Conservation (phyloP, 2,329 filamentous ascomycete species). For the Apiospora marii region DNA sequence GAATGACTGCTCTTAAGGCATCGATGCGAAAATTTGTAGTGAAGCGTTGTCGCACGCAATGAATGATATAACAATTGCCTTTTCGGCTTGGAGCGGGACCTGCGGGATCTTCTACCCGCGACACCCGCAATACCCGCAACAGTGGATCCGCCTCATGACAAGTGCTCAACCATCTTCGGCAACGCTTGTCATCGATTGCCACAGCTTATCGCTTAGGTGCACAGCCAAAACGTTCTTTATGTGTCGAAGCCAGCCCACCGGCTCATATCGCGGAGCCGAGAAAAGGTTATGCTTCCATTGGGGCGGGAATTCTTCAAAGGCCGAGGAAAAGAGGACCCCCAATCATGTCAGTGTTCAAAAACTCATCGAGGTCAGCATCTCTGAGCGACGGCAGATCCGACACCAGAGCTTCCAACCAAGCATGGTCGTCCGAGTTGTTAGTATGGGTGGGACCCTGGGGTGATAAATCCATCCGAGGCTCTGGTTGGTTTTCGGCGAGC, state of each 20-base stretch:
- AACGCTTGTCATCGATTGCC: not conserved
- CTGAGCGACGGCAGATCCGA: constrained; percentile 9
- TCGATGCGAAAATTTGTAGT: not conserved
- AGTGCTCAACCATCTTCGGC: not conserved
- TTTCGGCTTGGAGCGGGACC: constrained; percentile 8
- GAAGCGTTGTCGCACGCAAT: not conserved
- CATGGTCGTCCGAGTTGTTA: not conserved
- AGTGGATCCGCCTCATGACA: not conserved
- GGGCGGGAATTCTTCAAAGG: not conserved
- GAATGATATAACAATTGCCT: not conserved
- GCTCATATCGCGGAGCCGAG: not conserved
- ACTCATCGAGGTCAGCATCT: constrained; percentile 18
- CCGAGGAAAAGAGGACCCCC: not conserved
- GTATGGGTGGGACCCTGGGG: no score
- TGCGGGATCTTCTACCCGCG: constrained; percentile 14
- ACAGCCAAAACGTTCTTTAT: no score
- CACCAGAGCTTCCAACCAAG: constrained; percentile 17
- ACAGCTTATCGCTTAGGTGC: not conserved
- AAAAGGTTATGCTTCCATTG: not conserved
- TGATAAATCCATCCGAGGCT: not conserved
- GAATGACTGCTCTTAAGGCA: no score
- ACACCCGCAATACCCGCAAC: not conserved
- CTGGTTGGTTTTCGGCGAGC: not conserved
- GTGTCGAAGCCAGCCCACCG: no score
- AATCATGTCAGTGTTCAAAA: not conserved